Base-by-base conservation (phyloP, 306 rosid species). In the Boehmeria nivea region DNA sequence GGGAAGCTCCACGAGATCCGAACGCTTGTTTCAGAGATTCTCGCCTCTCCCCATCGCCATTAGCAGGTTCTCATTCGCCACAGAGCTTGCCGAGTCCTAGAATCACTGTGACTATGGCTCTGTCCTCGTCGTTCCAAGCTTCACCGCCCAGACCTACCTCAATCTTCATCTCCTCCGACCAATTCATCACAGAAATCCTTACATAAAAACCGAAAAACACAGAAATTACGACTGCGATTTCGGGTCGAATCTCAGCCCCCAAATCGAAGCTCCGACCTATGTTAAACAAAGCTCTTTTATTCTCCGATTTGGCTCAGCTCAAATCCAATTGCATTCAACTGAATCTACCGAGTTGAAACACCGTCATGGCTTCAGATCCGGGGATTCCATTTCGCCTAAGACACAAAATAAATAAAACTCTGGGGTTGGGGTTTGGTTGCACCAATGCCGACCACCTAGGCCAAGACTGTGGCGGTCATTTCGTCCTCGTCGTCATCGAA, bases 1-100 rank as follows among this genome's bases (percentile, higher is more conserved):
- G 0, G 97, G 84, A 3, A 69, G 66, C 21, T 89, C 97, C 49
- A 89, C 97, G 4, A 89, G 94, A 89, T 86, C 95, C 61, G 97
- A 77, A 14, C 86, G 97, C 94, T 81, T 81, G 69, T 68, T 81
- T 58, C 81, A 86, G 37, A 86, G 76, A 82, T 84, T 82, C 67
- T 84, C 94, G 27, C 77, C 88, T 40, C 74, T 79, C 50, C 87
- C 95, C 2, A 81, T 49, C 0, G 94, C 78, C 90, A 81, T 79
- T 61, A 84, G 74, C 66, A 71, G 61, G 75, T 74, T 86, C 76
- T 86, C 97, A 51, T 79, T 83, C 51, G 86, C 64, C 53, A 81
- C 74, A 1, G 94, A 80, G 76, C 72, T 82, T 4, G 79, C 16
- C 69, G 46, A 4, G 67, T 43, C 97, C 95, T 34, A 89, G 52